Base-by-base conservation (phyloP, 495 filamentous ascomycete genomes). In the Neurospora tetraspora region DNA sequence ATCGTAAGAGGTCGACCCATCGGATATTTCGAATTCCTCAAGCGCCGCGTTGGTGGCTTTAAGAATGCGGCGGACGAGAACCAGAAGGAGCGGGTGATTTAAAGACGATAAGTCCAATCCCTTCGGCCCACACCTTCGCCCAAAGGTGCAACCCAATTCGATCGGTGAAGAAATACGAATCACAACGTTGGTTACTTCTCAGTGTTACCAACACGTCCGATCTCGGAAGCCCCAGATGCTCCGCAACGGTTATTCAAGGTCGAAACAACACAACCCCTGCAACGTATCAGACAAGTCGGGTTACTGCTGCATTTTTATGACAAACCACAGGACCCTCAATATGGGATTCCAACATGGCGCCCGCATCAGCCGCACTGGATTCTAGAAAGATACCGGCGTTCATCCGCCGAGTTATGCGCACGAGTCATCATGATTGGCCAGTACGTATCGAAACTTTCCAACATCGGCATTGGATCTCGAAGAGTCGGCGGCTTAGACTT, bases 11-110 rank as follows among this genome's bases (percentile, higher is more conserved):
- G 94, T 40, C 88, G 91, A 71, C 86, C 85, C 69, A 86, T 92
- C 42, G 85, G 88, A 8, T 96, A 95, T 77, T 80, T 96, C 72
- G 89, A 94, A 20, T 92, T 89, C 73, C 73, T 92, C 31, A 78
- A 88, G 70, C 73, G 71, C 16, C 72, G 68, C n/a, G 70, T 81
- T 59, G 53, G 76, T 23, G 37, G 45, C 42, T 8, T n/a, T 38
- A n/a, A 70, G 39, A 40, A n/a, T 53, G 9, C 71, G 40, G 11
- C 11, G 53, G 71, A 39, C 73, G 45, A 97, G 81, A 94, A 97
- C 78, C 94, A 97, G 81, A 88, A 92, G 73, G 88, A 94, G 68
- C 94, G 94, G 36, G 88, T 82, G 18, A 86, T 39, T 27, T 14
- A 37, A 40, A 34, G 20, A 34, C 34, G 53, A 43, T 20, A 4